Evolutionary conservation across 202 grass and related monocot genomes (phyloP).

Genomic region (Sporobolus alterniflorus): DNA sequence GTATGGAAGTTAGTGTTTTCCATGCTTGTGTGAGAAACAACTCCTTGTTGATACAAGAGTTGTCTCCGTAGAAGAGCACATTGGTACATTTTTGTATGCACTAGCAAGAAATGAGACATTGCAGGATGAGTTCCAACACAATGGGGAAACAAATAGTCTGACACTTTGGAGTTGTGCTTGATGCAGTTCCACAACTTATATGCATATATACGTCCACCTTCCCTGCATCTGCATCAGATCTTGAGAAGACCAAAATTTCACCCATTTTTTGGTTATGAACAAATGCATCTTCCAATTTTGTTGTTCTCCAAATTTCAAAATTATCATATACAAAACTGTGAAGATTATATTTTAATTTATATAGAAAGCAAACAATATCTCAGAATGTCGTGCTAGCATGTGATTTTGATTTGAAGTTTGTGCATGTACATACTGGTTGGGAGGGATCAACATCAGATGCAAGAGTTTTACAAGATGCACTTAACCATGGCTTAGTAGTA

Average conservation of each 20-base stretch:
- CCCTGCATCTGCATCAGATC: background rate
- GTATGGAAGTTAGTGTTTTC: background rate
- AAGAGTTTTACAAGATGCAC: constrained; percentile 2
- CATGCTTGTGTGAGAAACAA: background rate
- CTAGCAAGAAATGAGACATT: background rate
- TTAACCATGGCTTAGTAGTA: constrained; percentile 7
- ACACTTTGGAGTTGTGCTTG: background rate
- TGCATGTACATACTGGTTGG: constrained; percentile 14
- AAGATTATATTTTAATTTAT: background rate
- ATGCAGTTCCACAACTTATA: constrained; percentile 2
- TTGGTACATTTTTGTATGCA: background rate
- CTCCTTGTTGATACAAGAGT: background rate
- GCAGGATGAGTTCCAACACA: constrained; percentile 34
- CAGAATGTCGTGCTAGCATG: background rate
- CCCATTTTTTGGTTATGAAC: background rate
- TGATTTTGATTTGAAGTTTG: constrained; percentile 15
- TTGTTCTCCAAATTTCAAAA: background rate
- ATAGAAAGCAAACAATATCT: background rate
- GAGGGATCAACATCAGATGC: background rate
- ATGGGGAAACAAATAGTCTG: constrained; percentile 8
- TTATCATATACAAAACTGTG: too few species aligned
- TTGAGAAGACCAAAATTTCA: background rate
- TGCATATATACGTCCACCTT: background rate
- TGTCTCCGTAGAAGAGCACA: background rate
- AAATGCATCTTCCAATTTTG: background rate